A percentile compares a stretch with the other conserved stretches of the same genome.
phyloP scores from a whole-genome alignment of 805 yeast species.

The Metschnikowia noctiluminum region DNA sequence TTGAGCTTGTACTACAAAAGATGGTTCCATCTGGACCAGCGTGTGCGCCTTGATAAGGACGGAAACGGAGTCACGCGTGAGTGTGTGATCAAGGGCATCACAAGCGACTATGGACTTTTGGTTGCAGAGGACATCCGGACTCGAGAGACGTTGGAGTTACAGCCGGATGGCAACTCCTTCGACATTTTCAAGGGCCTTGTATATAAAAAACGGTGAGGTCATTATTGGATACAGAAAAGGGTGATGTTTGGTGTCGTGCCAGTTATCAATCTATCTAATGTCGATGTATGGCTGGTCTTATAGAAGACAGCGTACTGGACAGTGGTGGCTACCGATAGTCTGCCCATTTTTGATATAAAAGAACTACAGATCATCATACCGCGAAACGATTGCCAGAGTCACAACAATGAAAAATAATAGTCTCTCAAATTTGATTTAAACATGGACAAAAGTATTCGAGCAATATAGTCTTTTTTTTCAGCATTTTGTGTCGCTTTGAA shows the following conservation, averaged over 20 bases:
- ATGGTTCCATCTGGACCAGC: slow-evolving; percentile 82
- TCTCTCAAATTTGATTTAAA: too few relatives aligned
- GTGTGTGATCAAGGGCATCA: slow-evolving; percentile 76
- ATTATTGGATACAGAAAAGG: neutral
- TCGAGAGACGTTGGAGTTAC: slow-evolving; percentile 63
- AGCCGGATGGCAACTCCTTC: slow-evolving; percentile 97
- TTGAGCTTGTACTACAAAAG: slow-evolving; percentile 67
- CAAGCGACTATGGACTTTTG: slow-evolving; percentile 79
- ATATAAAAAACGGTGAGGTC: slow-evolving; percentile 32
- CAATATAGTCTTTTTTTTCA: too few relatives aligned
- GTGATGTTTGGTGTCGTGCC: neutral
- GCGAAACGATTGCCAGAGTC: too few relatives aligned
- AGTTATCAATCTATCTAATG: too few relatives aligned
- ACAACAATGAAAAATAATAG: too few relatives aligned
- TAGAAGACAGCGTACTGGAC: too few relatives aligned
- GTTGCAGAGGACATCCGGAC: slow-evolving; percentile 66
- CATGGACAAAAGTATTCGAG: too few relatives aligned
- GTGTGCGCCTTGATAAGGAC: slow-evolving; percentile 48
- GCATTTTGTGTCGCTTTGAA: too few relatives aligned
- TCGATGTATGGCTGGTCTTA: neutral
- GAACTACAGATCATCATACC: too few relatives aligned
- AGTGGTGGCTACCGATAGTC: too few relatives aligned
- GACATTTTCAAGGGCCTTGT: slow-evolving; percentile 91
- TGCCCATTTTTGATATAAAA: too few relatives aligned
- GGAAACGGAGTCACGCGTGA: slow-evolving; percentile 47